Base-by-base conservation (phyloP, 2,329 filamentous ascomycete species). In the Beauveria asiatica region DNA sequence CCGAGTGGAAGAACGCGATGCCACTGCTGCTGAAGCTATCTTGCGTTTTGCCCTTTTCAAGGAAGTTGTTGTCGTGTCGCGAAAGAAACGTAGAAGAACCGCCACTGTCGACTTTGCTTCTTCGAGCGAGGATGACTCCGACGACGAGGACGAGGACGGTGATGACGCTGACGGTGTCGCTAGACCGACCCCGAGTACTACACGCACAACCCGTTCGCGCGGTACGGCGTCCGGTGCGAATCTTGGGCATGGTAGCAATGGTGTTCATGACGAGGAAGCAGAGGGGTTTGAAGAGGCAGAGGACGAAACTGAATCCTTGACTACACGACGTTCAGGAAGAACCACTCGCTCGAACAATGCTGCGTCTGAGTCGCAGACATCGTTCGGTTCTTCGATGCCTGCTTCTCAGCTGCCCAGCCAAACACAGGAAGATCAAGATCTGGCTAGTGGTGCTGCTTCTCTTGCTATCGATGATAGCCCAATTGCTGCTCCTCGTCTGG, bases 41-140 rank as follows among this genome's bases (percentile, higher is more conserved):
- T 77, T 99, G 37, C 85, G 94, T 19, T 99, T 97, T 70, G 95
- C 94, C 2, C 81, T 99, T 41, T 99, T 99, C 82, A 97, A 97
- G 73, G 94, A 99, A 76, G 87, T 99, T 0, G 81, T 96, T 3
- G 82, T 86, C 68, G 87, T 92, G 72, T 89, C 92, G 61, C 83
- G 86, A 66, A 94, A 93, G 79, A 88, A 94, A 74, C 84, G 92
- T 67, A 87, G 90, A 73, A 87, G 89, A 67, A 88, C 83, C 6
- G 79, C 81, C 33, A 79, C 80, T 39, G 77, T 82, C 17, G 80
- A 83, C 59, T 78, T 78, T 57, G 83, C 82, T 71, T 85, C 69
- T 70, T 78, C 86, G 23, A 83, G 82, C 44, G 82, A 83, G 10
- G 82, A 82, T 21, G 33, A 37, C 70, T 78, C 86, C 25, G 83